Conservation (phyloP, 495 filamentous ascomycete genomes). For the Saxophila tyrrhenica region DNA sequence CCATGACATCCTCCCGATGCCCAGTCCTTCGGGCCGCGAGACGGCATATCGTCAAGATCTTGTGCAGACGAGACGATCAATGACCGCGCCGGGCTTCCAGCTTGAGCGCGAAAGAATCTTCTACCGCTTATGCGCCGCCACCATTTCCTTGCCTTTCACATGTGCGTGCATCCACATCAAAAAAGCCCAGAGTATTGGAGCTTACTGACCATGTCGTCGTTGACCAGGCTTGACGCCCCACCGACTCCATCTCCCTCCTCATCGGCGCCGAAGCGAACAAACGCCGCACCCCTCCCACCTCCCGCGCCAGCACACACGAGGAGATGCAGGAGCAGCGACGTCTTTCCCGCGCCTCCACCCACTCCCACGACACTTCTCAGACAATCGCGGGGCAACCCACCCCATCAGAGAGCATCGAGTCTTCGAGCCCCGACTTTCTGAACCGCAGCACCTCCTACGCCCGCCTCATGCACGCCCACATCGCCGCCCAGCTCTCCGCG, state of each 20-base stretch:
- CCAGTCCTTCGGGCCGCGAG: neutral
- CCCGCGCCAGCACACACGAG: neutral
- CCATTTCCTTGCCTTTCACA: conserved; percentile 9
- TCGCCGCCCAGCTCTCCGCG: neutral
- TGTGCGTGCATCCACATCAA: neutral
- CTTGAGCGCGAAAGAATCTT: neutral
- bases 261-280: neutral
- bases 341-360: neutral
- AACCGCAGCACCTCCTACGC: conserved; percentile 3
- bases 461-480: conserved; percentile 8
- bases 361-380: neutral
- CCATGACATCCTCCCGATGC: neutral
- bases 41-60: neutral
- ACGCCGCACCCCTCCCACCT: neutral
- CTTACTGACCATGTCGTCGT: neutral
- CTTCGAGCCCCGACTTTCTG: neutral
- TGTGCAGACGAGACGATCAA: neutral
- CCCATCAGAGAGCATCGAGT: too few relatives aligned
- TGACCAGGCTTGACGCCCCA: neutral
- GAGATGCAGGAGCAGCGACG: neutral
- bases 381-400: too few relatives aligned
- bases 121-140: conserved; percentile 11
- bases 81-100: neutral
- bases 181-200: too few relatives aligned
- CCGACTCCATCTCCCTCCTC: neutral